These are phyloP conservation scores for Tricholoma terreum DNA, from an alignment of 768 basidiomycete species.

Conservation along the genomic window DNA sequence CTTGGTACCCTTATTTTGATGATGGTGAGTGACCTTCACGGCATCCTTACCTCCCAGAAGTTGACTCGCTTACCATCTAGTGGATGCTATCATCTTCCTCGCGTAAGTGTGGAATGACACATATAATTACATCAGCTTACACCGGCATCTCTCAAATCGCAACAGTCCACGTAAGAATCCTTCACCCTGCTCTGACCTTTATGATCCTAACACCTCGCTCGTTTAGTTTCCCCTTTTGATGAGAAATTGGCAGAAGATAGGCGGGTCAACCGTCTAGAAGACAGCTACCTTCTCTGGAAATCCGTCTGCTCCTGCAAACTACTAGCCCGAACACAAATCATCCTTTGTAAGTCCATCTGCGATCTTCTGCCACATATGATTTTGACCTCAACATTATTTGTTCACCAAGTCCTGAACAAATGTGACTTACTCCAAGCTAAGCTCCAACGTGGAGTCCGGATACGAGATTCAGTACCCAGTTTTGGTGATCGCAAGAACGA, in stretches of 20 bases:
- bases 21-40: constrained; percentile 44
- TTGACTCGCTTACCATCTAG: constrained; percentile 24
- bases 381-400: constrained; percentile 1
- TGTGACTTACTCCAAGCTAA: constrained; percentile 75
- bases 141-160: not conserved
- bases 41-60: not conserved
- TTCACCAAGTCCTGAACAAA: constrained; percentile 54
- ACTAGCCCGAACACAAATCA: constrained; percentile 55
- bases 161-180: constrained; percentile 39
- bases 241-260: constrained; percentile 72
- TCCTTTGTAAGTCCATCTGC: constrained; percentile 36
- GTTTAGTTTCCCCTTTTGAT: constrained; percentile 73
- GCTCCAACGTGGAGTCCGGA: constrained; percentile 60
- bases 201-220: constrained; percentile 14
- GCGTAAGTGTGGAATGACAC: constrained; percentile 39
- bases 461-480: constrained; percentile 68
- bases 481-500: constrained; percentile 76
- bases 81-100: constrained; percentile 83
- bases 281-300: constrained; percentile 74
- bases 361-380: not conserved
- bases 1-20: constrained; percentile 82
- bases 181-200: not conserved
- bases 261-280: constrained; percentile 70
- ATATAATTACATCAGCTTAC: constrained; percentile 4
- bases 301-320: constrained; percentile 69